Conservation (phyloP, 2,329 filamentous ascomycete genomes). For the Rhynchosporium secalis region DNA sequence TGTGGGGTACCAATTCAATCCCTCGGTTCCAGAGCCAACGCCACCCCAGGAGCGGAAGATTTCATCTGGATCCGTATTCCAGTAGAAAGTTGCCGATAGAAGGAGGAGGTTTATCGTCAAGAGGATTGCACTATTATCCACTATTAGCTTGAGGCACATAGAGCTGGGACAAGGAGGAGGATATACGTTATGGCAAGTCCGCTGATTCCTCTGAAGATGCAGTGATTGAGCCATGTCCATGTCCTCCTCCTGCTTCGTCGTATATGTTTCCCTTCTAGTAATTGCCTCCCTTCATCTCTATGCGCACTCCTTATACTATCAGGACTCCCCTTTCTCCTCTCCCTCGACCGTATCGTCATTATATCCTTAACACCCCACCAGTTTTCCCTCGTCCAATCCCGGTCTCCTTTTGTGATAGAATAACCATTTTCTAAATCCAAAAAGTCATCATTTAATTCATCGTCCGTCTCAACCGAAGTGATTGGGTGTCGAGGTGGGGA, state of each 20-base stretch:
- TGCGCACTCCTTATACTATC: conserved; percentile 10
- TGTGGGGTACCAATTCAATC: conserved; percentile 48
- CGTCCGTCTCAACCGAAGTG: conserved; percentile 14
- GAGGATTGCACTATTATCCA: conserved; percentile 37
- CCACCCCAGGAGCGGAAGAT: conserved; percentile 42
- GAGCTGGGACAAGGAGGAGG: not conserved
- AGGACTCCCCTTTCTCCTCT: conserved; percentile 24
- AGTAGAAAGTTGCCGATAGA: conserved; percentile 38
- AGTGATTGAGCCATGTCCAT: conserved; percentile 36
- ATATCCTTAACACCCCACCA: conserved; percentile 17
- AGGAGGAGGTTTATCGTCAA: conserved; percentile 41
- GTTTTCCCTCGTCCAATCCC: conserved; percentile 2
- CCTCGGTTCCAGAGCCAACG: conserved; percentile 43
- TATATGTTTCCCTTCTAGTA: conserved; percentile 14
- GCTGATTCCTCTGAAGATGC: conserved; percentile 42
- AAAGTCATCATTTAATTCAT: conserved; percentile 6
- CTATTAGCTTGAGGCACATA: not conserved
- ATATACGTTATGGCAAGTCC: conserved; percentile 43
- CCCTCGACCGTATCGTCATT: conserved; percentile 18
- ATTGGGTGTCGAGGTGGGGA: conserved; percentile 15
- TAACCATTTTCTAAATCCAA: conserved; percentile 19
- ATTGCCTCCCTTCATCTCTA: conserved; percentile 10
- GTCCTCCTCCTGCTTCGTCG: conserved; percentile 19
- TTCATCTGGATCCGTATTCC: conserved; percentile 36
- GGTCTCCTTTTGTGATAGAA: not conserved